Base-by-base conservation (phyloP, 2,329 filamentous ascomycete species). In the Amauroascus verrucosus region DNA sequence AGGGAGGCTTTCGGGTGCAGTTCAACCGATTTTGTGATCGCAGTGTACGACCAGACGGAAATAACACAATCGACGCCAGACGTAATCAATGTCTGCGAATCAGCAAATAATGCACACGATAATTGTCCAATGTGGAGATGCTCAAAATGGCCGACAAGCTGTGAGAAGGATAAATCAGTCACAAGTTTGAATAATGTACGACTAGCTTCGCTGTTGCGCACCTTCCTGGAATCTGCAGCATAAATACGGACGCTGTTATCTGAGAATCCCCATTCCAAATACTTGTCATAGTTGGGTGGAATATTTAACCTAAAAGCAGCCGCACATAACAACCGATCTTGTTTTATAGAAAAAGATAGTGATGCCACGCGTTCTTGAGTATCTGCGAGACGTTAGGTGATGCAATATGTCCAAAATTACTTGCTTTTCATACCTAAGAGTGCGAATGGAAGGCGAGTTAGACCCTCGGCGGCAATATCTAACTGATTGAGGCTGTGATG, bases 191-290 rank as follows among this genome's bases (percentile, higher is more conserved):
- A 46, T 24, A 43, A 48, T 9, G 32, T 2, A 38, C 4, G n/a
- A 14, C 18, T n/a, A 38, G 16, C 13, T 8, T 22, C 3, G 11
- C 2, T 41, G 8, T 20, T 22, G 20, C 45, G 60, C 70, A 81
- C 77, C 72, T 88, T 90, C 64, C 87, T 84, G 54, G 81, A 87
- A 60, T 95, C 88, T 46, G 85, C 83, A 53, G 85, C 81, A 71
- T 88, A 95, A 74, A 98, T 97, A 3, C 93, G 85, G 26, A 98
- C 80, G 60, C 88, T 94, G 61, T 87, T 88, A 67, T 98, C 93
- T 0, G 88, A 86, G 62, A 94, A 97, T 1, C 91, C 91, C 91
- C 91, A 97, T 71, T 96, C 89, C 60, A 97, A 79, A 63, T 88
- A 95, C 61, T 89, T 89, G 69, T 97, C 90, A 64, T 88, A 95